A percentile compares a stretch with the other conserved stretches of the same genome.
phyloP scores from a whole-genome alignment of 441 rosid species.

The Adansonia rubrostipa region DNA sequence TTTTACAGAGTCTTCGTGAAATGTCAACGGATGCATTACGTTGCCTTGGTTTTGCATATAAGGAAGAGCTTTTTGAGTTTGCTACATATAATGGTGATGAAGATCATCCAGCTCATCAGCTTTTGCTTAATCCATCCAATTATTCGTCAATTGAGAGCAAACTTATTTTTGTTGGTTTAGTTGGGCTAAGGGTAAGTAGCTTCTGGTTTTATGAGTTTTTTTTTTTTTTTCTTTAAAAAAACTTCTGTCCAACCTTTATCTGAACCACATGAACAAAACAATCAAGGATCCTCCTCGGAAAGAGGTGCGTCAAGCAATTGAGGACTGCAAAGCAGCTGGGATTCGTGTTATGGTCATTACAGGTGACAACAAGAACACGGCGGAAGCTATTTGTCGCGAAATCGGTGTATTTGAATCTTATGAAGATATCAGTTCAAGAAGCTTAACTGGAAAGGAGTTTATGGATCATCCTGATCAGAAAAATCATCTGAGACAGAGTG shows the following conservation, averaged over 20 bases:
- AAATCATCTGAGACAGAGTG: too few species aligned
- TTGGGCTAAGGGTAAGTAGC: constrained; percentile 76
- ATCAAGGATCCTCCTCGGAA: constrained; percentile 91
- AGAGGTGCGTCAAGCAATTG: constrained; percentile 89
- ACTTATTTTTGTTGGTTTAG: constrained; percentile 76
- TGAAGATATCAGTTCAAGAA: constrained; percentile 67
- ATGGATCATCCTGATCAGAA: constrained; percentile 30
- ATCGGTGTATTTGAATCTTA: constrained; percentile 74
- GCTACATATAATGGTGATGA: constrained; percentile 77
- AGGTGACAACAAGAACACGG: constrained; percentile 91
- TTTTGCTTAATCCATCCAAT: constrained; percentile 46
- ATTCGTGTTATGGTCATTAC: constrained; percentile 96
- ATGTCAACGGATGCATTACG: constrained; percentile 77
- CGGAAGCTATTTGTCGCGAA: constrained; percentile 32
- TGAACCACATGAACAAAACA: background rate
- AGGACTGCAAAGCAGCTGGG: constrained; percentile 93
- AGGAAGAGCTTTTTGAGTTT: constrained; percentile 63
- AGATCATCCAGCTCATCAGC: constrained; percentile 65
- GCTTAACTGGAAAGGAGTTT: constrained; percentile 83
- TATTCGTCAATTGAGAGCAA: constrained; percentile 82
- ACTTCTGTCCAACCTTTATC: constrained; percentile 10
- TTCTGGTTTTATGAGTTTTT: background rate
- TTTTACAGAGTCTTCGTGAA: constrained; percentile 60
- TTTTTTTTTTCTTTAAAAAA: background rate
- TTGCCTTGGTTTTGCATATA: constrained; percentile 84